These are phyloP conservation scores for Arabidopsis lyrata DNA, from an alignment of 441 rosid genomes.

Conservation along the genomic window DNA sequence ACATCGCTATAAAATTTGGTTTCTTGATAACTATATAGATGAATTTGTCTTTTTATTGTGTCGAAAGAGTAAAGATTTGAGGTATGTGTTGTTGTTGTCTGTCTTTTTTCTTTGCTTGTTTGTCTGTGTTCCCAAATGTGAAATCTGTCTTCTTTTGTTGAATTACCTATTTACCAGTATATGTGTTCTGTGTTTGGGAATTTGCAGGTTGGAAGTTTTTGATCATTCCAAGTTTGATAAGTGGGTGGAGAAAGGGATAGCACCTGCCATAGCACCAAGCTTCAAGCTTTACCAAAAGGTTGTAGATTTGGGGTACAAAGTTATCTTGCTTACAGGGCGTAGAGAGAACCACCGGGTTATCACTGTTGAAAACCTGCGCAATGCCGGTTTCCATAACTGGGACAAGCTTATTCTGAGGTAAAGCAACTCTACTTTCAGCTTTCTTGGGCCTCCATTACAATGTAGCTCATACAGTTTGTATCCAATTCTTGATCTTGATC, in stretches of 20 bases:
- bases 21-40: neutral
- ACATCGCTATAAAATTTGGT: neutral
- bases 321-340: constrained; percentile 84
- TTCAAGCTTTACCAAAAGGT: constrained; percentile 74
- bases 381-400: constrained; percentile 80
- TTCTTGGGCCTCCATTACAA: constrained; percentile 10
- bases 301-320: constrained; percentile 69
- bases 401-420: constrained; percentile 92
- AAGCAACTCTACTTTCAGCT: neutral
- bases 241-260: constrained; percentile 83
- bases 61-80: neutral
- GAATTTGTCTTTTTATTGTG: neutral
- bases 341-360: constrained; percentile 63
- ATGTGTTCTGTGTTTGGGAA: constrained; percentile 37
- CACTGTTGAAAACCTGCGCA: constrained; percentile 70
- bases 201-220: constrained; percentile 71
- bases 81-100: constrained; percentile 18
- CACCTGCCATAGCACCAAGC: constrained; percentile 79
- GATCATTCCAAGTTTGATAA: constrained; percentile 67
- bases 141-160: constrained; percentile 12
- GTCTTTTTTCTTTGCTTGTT: constrained; percentile 11
- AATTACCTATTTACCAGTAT: neutral
- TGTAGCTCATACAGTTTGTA: neutral
- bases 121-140: neutral
- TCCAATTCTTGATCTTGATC: neutral